Percentiles rank a stretch among this genome's conserved stretches.
These are phyloP conservation scores for Claviceps sp. DNA, from an alignment of 2,329 filamentous ascomycete species.

Conservation along the genomic window DNA sequence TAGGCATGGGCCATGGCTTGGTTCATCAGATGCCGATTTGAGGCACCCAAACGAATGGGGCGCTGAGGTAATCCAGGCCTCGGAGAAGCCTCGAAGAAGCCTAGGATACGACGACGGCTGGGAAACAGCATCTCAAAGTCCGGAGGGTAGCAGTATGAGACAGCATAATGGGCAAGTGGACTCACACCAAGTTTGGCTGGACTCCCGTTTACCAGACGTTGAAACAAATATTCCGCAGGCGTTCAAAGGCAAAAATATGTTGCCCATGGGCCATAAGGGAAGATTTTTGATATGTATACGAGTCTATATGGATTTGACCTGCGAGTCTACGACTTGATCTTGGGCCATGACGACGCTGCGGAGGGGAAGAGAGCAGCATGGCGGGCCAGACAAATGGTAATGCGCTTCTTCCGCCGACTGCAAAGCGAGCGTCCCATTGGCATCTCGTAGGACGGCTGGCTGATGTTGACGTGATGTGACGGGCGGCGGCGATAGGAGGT, in stretches of 20 bases:
- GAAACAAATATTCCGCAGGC: background rate
- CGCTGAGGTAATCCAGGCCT: constrained; percentile 18
- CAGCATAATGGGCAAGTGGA: background rate
- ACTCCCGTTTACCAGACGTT: background rate
- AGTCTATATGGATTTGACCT: too few species aligned
- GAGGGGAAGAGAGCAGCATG: too few species aligned
- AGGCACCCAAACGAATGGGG: constrained; percentile 7
- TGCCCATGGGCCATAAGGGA: background rate
- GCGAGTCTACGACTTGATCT: too few species aligned
- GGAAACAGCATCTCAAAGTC: background rate
- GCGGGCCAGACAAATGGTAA: too few species aligned
- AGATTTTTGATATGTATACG: background rate
- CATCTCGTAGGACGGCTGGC: background rate
- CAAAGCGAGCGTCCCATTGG: too few species aligned
- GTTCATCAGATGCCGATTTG: constrained; percentile 2
- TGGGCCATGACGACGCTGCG: too few species aligned
- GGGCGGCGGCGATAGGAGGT: background rate
- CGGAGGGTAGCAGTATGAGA: background rate
- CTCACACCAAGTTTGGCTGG: background rate
- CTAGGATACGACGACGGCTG: background rate
- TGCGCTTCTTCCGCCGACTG: too few species aligned
- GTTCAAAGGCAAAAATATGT: background rate
- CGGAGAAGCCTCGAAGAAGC: background rate
- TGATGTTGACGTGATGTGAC: background rate
- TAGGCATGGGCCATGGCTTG: constrained; percentile 3